Conservation (phyloP, 306 rosid species). For the Corylus heterophylla region DNA sequence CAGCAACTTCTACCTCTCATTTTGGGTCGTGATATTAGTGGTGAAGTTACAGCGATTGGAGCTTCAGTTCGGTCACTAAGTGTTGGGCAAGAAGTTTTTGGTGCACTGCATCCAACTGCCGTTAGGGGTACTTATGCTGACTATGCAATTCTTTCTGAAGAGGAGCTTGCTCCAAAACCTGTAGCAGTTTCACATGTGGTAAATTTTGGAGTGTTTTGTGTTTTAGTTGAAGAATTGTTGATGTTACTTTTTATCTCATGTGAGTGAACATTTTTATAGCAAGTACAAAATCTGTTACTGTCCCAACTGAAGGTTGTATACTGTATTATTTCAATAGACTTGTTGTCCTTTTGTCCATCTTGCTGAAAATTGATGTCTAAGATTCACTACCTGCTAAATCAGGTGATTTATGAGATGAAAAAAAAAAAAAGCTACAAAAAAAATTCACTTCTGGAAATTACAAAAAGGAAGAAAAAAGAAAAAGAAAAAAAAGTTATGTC, state of each 20-base stretch:
- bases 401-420: neutral
- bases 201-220: slow-evolving; percentile 28
- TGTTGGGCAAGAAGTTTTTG: slow-evolving; percentile 85
- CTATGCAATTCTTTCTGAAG: slow-evolving; percentile 80
- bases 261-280: neutral
- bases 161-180: slow-evolving; percentile 77
- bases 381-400: neutral
- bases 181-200: slow-evolving; percentile 82
- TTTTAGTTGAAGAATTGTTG: slow-evolving; percentile 7
- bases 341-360: neutral
- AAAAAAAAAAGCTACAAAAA: neutral
- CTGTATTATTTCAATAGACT: neutral
- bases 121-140: slow-evolving; percentile 93
- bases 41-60: slow-evolving; percentile 88
- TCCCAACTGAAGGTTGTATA: neutral
- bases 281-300: neutral
- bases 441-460: neutral
- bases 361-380: neutral
- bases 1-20: slow-evolving; percentile 74
- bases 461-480: neutral
- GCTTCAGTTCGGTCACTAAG: slow-evolving; percentile 52
- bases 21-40: slow-evolving; percentile 94
- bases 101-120: slow-evolving; percentile 99
- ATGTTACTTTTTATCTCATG: neutral
- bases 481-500: neutral